A percentile compares a stretch with the other conserved stretches of the same genome.
Conservation (phyloP, 345 rosid species). For the Punica granatum region DNA sequence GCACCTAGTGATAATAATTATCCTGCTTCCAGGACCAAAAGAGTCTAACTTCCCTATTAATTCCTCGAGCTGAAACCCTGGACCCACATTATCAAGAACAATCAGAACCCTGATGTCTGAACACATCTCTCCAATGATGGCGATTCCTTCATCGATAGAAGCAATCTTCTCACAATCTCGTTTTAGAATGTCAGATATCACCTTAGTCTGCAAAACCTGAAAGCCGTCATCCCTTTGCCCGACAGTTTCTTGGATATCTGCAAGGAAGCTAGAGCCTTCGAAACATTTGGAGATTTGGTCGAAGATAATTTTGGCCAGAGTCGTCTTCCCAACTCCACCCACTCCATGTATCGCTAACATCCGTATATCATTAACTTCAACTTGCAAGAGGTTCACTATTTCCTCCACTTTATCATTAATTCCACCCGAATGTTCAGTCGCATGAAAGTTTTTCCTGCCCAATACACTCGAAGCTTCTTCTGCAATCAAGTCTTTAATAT, state of each 20-base stretch:
- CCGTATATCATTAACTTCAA: not conserved
- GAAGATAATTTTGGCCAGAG: not conserved
- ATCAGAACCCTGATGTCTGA: not conserved
- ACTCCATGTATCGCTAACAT: not conserved
- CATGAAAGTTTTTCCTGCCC: no score
- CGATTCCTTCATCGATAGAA: not conserved
- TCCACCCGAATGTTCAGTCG: no score
- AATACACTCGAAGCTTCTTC: no score
- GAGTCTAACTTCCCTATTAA: no score
- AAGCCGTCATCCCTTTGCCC: not conserved
- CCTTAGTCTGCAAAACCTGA: not conserved
- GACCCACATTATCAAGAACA: constrained; percentile 1
- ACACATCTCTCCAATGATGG: not conserved
- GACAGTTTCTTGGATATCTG: not conserved
- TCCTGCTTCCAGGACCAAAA: not conserved
- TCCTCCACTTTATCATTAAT: not conserved
- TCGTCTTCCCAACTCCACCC: constrained; percentile 1
- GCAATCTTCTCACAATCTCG: not conserved
- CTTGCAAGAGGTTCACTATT: not conserved
- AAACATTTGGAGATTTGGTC: not conserved
- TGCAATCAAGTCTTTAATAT: no score
- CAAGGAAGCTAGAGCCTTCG: not conserved
- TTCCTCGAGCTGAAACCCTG: no score
- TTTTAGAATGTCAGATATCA: not conserved
- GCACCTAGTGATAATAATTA: not conserved